These are phyloP conservation scores for Aphanoascus verrucosus DNA, from an alignment of 2,329 filamentous ascomycete genomes.

Conservation along the genomic window DNA sequence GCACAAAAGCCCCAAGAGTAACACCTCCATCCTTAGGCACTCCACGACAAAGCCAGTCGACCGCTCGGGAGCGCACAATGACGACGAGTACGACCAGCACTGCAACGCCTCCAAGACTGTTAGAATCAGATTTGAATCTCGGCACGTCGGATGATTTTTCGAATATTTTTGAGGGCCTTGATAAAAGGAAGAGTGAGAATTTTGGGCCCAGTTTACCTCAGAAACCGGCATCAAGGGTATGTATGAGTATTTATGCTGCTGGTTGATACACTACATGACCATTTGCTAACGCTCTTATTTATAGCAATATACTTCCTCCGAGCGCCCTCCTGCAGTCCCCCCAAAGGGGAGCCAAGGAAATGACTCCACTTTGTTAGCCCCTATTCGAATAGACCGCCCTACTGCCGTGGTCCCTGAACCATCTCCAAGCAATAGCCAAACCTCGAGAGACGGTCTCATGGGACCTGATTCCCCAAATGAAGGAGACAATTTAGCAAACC, in stretches of 20 bases:
- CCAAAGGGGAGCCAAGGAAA: conserved; percentile 16
- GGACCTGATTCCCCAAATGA: conserved; percentile 18
- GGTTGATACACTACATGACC: not conserved
- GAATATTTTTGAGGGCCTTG: conserved; percentile 43
- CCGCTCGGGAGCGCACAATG: conserved; percentile 38
- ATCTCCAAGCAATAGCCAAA: conserved; percentile 44
- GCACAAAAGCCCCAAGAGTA: conserved; percentile 32
- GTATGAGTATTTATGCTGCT: not conserved
- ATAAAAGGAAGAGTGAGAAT: conserved; percentile 26
- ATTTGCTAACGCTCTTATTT: not conserved
- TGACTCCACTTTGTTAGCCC: conserved; percentile 25
- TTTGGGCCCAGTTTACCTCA: conserved; percentile 18
- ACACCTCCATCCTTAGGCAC: conserved; percentile 18
- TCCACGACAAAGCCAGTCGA: conserved; percentile 14
- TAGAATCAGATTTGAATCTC: conserved; percentile 36
- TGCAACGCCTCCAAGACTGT: conserved; percentile 42
- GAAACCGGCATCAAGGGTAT: conserved; percentile 10
- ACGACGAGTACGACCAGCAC: conserved; percentile 44
- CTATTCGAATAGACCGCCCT: conserved; percentile 38
- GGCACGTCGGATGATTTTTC: conserved; percentile 38
- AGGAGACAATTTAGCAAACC: not conserved
- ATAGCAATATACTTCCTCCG: not conserved
- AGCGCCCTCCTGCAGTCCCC: conserved; percentile 15
- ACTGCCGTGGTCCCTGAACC: conserved; percentile 39
- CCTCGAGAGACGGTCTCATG: conserved; percentile 43